Evolutionary conservation across 2,329 filamentous ascomycete species (phyloP).

Genomic region (Parasarocladium wereldwijsianum): DNA sequence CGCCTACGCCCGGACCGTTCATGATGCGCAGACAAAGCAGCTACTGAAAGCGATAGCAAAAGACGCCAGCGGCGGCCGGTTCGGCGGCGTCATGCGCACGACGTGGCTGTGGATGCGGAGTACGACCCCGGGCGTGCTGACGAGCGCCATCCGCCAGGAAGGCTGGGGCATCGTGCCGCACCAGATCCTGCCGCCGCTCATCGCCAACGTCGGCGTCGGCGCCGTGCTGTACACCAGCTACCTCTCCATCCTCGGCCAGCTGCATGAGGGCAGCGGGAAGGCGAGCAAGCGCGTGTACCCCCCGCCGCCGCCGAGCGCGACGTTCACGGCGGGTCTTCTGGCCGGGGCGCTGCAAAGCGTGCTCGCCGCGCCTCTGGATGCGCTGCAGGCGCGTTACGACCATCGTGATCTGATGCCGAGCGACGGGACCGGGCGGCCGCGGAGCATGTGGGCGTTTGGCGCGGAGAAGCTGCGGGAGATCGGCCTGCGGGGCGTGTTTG

Average conservation of each 20-base stretch:
- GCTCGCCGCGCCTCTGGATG: constrained; percentile 60
- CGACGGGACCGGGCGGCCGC: constrained; percentile 26
- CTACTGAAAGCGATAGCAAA: constrained; percentile 19
- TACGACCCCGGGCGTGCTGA: constrained; percentile 56
- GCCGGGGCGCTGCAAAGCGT: constrained; percentile 58
- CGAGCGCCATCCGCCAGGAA: constrained; percentile 50
- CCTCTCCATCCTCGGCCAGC: constrained; percentile 48
- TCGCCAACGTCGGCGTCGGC: constrained; percentile 61
- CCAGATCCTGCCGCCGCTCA: constrained; percentile 60
- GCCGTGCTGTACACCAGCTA: constrained; percentile 65
- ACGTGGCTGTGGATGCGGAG: constrained; percentile 38
- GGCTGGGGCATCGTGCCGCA: constrained; percentile 64
- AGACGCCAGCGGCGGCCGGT: constrained; percentile 18
- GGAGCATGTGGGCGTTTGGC: constrained; percentile 62
- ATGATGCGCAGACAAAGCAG: constrained; percentile 27
- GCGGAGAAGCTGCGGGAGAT: constrained; percentile 52
- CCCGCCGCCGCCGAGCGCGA: constrained; percentile 46
- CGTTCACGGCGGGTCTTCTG: constrained; percentile 54
- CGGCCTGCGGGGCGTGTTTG: constrained; percentile 56
- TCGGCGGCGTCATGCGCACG: constrained; percentile 20
- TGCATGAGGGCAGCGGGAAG: constrained; percentile 49
- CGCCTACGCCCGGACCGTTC: constrained; percentile 39
- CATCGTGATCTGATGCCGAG: constrained; percentile 31
- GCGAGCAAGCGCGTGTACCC: constrained; percentile 52
- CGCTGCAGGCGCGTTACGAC: constrained; percentile 60